These are phyloP conservation scores for Beta corolliflora DNA, from an alignment of 179 eudicot genomes.

Conservation along the genomic window DNA sequence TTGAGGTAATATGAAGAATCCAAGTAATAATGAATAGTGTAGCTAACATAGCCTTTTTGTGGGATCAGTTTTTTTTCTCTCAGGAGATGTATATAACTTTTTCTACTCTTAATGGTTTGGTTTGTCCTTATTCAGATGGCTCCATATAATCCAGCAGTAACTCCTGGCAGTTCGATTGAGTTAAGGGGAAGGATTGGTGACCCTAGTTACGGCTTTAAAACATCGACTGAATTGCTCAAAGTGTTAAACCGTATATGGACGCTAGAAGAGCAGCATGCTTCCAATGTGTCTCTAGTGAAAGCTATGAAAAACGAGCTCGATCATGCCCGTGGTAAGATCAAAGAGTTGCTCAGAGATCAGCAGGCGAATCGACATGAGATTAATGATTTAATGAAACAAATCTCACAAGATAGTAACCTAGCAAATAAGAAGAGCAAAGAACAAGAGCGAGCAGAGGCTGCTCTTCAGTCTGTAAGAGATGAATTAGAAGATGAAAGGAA, in stretches of 20 bases:
- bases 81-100: neutral
- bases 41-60: neutral
- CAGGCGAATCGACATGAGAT: slow-evolving; percentile 67
- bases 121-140: slow-evolving; percentile 47
- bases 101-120: neutral
- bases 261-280: slow-evolving; percentile 85
- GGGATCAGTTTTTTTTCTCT: neutral
- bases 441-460: slow-evolving; percentile 53
- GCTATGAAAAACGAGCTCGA: slow-evolving; percentile 78
- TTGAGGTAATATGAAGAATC: no score
- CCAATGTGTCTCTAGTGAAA: slow-evolving; percentile 70
- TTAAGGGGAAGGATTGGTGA: slow-evolving; percentile 62
- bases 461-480: slow-evolving; percentile 61
- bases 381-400: slow-evolving; percentile 70
- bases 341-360: slow-evolving; percentile 69
- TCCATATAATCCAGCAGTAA: slow-evolving; percentile 71
- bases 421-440: slow-evolving; percentile 51
- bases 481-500: slow-evolving; percentile 91
- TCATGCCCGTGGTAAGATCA: slow-evolving; percentile 66
- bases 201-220: slow-evolving; percentile 66
- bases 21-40: neutral
- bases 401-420: slow-evolving; percentile 56
- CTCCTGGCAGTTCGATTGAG: slow-evolving; percentile 82
- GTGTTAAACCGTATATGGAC: slow-evolving; percentile 93
- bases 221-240: slow-evolving; percentile 86